phyloP scores from a whole-genome alignment of 805 yeast genomes.

The Jamesozyma gamospora region DNA sequence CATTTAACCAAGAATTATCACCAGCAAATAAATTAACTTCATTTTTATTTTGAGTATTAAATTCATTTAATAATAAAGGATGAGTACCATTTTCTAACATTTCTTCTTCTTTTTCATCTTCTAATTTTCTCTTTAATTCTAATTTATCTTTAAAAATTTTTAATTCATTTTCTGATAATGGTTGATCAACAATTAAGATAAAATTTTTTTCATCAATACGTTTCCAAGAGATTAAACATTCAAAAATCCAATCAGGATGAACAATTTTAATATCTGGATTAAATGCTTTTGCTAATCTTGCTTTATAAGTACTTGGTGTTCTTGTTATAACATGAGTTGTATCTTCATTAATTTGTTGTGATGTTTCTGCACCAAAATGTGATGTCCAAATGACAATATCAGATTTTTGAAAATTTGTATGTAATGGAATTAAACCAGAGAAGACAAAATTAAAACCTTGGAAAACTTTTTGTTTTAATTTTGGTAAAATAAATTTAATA shows the following conservation, averaged over 20 bases:
- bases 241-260: conserved; percentile 86
- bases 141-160: conserved; percentile 25
- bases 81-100: not conserved
- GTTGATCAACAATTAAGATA: conserved; percentile 41
- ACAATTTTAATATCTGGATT: conserved; percentile 63
- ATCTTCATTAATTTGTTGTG: conserved; percentile 53
- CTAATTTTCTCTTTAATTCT: conserved; percentile 22
- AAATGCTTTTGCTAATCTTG: conserved; percentile 62
- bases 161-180: conserved; percentile 35
- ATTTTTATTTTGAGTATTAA: not conserved
- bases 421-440: conserved; percentile 87
- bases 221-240: conserved; percentile 73
- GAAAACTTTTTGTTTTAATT: conserved; percentile 61
- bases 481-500: conserved; percentile 60
- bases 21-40: conserved; percentile 16
- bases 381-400: conserved; percentile 89
- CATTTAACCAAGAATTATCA: conserved; percentile 27
- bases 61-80: not conserved
- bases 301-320: conserved; percentile 74
- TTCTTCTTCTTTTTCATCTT: not conserved
- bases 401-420: conserved; percentile 57
- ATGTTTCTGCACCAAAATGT: conserved; percentile 83
- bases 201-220: conserved; percentile 54
- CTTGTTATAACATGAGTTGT: conserved; percentile 87
- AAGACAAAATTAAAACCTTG: conserved; percentile 61